These are phyloP conservation scores for Stemphylium beticola DNA, from an alignment of 2,329 filamentous ascomycete species.

Conservation along the genomic window DNA sequence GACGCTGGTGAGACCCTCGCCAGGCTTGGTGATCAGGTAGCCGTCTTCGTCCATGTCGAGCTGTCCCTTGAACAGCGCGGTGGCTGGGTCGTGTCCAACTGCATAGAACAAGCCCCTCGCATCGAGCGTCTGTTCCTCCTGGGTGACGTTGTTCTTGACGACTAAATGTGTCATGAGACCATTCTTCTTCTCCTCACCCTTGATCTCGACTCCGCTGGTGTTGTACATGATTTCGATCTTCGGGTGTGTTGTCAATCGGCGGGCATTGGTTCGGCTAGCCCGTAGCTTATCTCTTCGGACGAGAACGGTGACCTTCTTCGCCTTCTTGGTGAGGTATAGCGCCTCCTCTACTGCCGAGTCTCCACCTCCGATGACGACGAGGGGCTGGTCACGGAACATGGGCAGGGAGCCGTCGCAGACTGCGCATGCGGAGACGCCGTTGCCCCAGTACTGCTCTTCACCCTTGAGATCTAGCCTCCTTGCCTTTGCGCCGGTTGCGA, in stretches of 20 bases:
- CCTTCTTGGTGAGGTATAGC: constrained; percentile 97
- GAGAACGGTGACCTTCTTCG: constrained; percentile 89
- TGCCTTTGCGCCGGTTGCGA: constrained; percentile 94
- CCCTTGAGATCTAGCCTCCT: constrained; percentile 81
- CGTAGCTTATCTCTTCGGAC: constrained; percentile 87
- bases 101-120: constrained; percentile 97
- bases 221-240: constrained; percentile 94
- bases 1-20: constrained; percentile 84
- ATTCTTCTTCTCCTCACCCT: constrained; percentile 74
- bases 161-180: constrained; percentile 88
- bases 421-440: constrained; percentile 92
- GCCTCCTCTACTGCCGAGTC: constrained; percentile 98
- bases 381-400: constrained; percentile 94
- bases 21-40: constrained; percentile 88
- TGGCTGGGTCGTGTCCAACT: constrained; percentile 95
- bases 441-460: constrained; percentile 97
- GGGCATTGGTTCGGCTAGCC: constrained; percentile 91
- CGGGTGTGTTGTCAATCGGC: constrained; percentile 77
- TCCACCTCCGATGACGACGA: constrained; percentile 95
- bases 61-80: constrained; percentile 86
- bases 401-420: constrained; percentile 97
- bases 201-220: constrained; percentile 79
- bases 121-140: constrained; percentile 79
- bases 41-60: constrained; percentile 86
- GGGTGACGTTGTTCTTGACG: constrained; percentile 78